Conservation (phyloP, 1,284 basidiomycete genomes). For the Cryptococcus wingfieldii region DNA sequence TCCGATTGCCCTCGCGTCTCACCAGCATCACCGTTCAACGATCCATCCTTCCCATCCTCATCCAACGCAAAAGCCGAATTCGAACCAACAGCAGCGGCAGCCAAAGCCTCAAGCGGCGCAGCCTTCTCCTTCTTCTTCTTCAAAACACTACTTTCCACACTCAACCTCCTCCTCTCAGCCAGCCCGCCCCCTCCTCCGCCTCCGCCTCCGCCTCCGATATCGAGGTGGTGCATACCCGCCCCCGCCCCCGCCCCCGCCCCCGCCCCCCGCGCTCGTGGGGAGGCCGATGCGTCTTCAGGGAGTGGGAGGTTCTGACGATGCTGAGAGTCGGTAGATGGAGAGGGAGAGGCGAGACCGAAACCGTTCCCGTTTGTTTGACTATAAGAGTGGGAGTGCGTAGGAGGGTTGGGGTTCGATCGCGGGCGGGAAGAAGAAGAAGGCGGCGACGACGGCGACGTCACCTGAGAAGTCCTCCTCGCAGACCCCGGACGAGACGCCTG, state of each 20-base stretch:
- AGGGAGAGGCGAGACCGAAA: background rate
- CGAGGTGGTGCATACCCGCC: background rate
- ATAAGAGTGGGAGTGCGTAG: no score
- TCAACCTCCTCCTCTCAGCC: slow-evolving; percentile 29
- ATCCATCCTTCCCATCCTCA: background rate
- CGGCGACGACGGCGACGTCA: no score
- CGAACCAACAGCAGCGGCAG: no score
- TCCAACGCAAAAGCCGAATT: background rate
- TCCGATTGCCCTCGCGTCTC: no score
- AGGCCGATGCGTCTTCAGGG: no score
- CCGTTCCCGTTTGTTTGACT: background rate
- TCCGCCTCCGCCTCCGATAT: background rate
- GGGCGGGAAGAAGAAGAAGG: no score
- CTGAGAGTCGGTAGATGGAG: no score
- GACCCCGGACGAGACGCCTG: background rate
- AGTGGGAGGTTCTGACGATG: background rate
- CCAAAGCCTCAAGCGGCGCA: background rate
- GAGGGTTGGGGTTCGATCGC: no score
- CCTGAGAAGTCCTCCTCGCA: background rate
- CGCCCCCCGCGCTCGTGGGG: background rate
- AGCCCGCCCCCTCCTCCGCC: no score
- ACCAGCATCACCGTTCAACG: no score
- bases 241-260: no score
- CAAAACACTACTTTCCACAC: slow-evolving; percentile 33
- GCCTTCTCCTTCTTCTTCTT: slow-evolving; percentile 40